Base-by-base conservation (phyloP, 768 basidiomycete species). In the Tylopilus sp. region DNA sequence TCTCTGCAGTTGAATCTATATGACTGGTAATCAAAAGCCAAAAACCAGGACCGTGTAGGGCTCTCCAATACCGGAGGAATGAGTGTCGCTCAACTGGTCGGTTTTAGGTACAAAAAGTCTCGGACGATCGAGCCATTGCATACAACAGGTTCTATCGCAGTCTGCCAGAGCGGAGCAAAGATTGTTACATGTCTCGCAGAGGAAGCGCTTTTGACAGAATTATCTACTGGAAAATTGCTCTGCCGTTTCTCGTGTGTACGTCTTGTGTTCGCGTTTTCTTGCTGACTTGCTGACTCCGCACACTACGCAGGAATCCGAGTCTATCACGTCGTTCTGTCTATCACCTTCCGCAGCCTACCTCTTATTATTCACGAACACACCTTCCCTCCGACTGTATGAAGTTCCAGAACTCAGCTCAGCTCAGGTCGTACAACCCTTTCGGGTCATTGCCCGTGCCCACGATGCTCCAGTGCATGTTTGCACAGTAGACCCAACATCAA, bases 391-490 rank as follows among this genome's bases (percentile, higher is more conserved):
- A 38, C 79, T 95, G 55, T 98, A 90, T 63, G 85, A 90, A 38
- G 72, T 98, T 15, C 91, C 93, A 3, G 60, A 68, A 11, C 64
- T 74, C 6, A 61, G 69, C 11, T 64, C 71, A 11, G 70, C 78
- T 23, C 80, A 78, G 46, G 70, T 73, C 9, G 70, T 94, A 3
- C 79, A 81, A 30, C 90, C 93, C 9, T 72, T 78, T 17, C 89
- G 94, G 44, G 79, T 86, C 44, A 75, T 95, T 41, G 75, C 91
- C 4, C 85, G 82, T 55, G 91, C 95, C 4, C 97, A 99, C 61
- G 89, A 94, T 47, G 88, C 94, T 4, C 95, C 97, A 12, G 87
- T 98, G 41, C 92, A 98, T 62, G 87, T 95, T 48, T 91, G 90
- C 63, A 82, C 78, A 56, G 70, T 81, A 13, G 95, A 91, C 73